Conservation (phyloP, 2,329 filamentous ascomycete genomes). For the Fusarium lateritium region DNA sequence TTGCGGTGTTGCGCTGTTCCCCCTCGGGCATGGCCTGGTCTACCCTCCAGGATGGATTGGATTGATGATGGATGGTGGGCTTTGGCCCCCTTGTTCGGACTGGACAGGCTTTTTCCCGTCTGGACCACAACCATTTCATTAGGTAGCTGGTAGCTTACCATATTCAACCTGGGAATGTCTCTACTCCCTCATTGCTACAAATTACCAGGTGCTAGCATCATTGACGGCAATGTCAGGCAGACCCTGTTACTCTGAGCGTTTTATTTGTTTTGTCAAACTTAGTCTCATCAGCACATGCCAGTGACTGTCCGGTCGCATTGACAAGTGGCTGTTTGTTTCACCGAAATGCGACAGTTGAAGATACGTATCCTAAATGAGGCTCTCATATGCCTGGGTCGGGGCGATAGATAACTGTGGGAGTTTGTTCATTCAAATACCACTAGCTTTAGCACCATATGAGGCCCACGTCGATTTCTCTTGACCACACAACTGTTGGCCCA, state of each 20-base stretch:
- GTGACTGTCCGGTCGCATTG: constrained; percentile 14
- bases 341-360: constrained; percentile 8
- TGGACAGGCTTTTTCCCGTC: constrained; percentile 23
- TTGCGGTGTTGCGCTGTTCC: constrained; percentile 11
- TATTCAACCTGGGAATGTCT: constrained; percentile 43
- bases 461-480: not conserved
- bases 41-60: constrained; percentile 27
- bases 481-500: constrained; percentile 12
- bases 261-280: constrained; percentile 17
- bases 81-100: constrained; percentile 34
- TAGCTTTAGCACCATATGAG: not conserved
- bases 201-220: constrained; percentile 36
- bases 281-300: constrained; percentile 25
- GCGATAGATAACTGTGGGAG: not conserved
- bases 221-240: constrained; percentile 13
- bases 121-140: constrained; percentile 33
- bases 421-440: not conserved
- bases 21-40: constrained; percentile 23
- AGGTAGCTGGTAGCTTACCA: constrained; percentile 14
- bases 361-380: constrained; percentile 32
- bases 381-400: constrained; percentile 3
- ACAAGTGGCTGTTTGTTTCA: constrained; percentile 19
- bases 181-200: constrained; percentile 45
- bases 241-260: constrained; percentile 16
- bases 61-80: constrained; percentile 45